Evolutionary conservation across 2,329 filamentous ascomycete genomes (phyloP), one percentile per base, ranked within the genome.

Genomic region (Tolypocladium pustulatum): DNA sequence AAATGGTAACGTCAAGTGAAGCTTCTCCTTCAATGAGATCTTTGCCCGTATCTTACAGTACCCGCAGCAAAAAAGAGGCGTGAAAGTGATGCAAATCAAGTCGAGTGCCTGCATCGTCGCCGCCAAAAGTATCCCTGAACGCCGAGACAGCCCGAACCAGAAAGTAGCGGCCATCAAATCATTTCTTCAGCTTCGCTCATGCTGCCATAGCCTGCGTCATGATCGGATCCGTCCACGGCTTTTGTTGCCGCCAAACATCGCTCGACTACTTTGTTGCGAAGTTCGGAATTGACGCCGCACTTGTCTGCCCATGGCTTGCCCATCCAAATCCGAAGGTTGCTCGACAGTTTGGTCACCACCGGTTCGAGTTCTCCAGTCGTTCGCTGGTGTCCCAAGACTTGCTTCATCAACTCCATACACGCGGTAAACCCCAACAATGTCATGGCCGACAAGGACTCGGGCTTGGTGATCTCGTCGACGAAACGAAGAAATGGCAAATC

Each of bases 361-460:
- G 69, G 63, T 2, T 76, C 71, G 62, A 78, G 83, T 4, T 71
- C 72, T 58, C 78, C 76, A 2, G 77, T 76, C 1, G 76, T 76
- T 22, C 75, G 69, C 55, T 76, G 70, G 63, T 84, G 79, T 1
- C 67, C 67, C 27, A 77, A 71, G 4, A 87, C 73, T 32, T 73
- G 70, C 54, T 80, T 78, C 76, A 87, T 81, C 32, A 88, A 70
- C 56, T 80, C 79, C 68, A 83, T 83, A 10, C 80, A 76, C 2
- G 83, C 80, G 0, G 81, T 80, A 65, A 81, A 87, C 22, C 82
- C 81, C 5, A 88, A 76, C 1, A 87, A 75, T 1, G 80, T 79
- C 72, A 83, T 78, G 25, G 72, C 69, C 20, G 72, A 73, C 4
- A 71, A 66, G 17, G 71, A 71, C 34, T 71, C 70, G 1, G 75